Base-by-base conservation (phyloP, 306 rosid species). In the Notholithocarpus densiflorus region DNA sequence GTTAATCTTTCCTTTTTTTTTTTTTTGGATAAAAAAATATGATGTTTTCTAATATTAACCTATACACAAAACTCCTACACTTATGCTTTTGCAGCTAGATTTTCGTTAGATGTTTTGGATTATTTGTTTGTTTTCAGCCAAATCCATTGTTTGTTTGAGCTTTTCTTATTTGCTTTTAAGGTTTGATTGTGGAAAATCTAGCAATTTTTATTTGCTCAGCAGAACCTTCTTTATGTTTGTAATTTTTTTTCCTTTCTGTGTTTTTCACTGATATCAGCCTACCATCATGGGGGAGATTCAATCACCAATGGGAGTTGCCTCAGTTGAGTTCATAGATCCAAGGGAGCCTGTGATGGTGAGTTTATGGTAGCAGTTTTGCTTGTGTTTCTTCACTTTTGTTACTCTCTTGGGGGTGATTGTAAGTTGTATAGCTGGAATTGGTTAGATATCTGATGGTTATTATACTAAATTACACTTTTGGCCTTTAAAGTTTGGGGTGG, bases 311-410 rank as follows among this genome's bases (percentile, higher is more conserved):
- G 97, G 93, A 77, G 91, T 93, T 29, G 98, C 99, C 37, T 80
- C 91, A 2, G 98, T 95, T 79, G 99, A 95, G 75, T 95, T 95
- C 72, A 71, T 95, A 56, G 99, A 95, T 82, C 97, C 99, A 62
- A 85, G 98, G 80, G 98, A 95, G 80, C 98, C 98, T 86, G 87
- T 95, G 24, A 84, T 90, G 82, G 98, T 92, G 56, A 85, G 86
- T 75, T 57, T 56, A 73, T 53, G 76, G 80, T 82, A 69, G 40
- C 80, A 59, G 74, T 53, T 75, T 78, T 5, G 59, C 66, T 56
- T 83, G 72, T 72, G 14, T 23, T 21, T 24, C 34, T 54, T 5
- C 18, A 29, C 32, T n/a, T 0, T 17, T 62, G 20, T 21, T 77
- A 62, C 18, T 31, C 23, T 77, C 65, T 73, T 60, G 51, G 32